Conservation (phyloP, 23 red algal genomes). For the Porphyridium purpureum region DNA sequence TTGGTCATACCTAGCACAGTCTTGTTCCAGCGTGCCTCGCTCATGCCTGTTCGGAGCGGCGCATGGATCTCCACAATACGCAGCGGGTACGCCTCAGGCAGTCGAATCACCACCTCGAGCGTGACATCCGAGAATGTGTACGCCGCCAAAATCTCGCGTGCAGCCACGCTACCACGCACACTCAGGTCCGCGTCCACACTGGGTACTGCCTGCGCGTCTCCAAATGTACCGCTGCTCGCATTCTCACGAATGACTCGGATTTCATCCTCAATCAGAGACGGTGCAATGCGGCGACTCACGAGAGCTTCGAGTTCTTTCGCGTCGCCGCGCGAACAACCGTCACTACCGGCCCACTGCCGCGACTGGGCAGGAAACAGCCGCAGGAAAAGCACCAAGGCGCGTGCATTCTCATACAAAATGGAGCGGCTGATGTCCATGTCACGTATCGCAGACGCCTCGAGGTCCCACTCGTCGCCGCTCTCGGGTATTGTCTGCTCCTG, state of each 20-base stretch:
- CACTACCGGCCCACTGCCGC: slow-evolving; percentile 19
- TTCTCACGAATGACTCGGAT: slow-evolving; percentile 31
- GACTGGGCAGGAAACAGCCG: slow-evolving; percentile 66
- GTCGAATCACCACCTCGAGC: slow-evolving; percentile 45
- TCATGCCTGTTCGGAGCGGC: slow-evolving; percentile 34
- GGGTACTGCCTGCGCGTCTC: slow-evolving; percentile 2
- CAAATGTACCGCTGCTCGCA: slow-evolving; percentile 22
- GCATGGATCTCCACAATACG: slow-evolving; percentile 40
- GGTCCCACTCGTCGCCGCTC: too few relatives aligned
- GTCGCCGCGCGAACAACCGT: slow-evolving; percentile 13
- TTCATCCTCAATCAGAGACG: slow-evolving; percentile 49
- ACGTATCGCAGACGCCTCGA: too few relatives aligned
- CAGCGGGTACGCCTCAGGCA: slow-evolving; percentile 77
- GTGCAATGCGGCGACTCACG: slow-evolving; percentile 29
- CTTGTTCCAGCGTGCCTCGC: slow-evolving; percentile 40
- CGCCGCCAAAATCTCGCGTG: slow-evolving; percentile 48
- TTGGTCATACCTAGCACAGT: slow-evolving; percentile 53
- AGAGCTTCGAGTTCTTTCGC: slow-evolving; percentile 32
- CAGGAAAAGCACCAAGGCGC: slow-evolving; percentile 54
- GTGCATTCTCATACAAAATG: too few relatives aligned
- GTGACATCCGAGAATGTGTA: slow-evolving; percentile 66
- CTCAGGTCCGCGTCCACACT: slow-evolving; percentile 21
- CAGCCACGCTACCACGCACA: slow-evolving; percentile 24
- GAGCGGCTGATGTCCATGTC: too few relatives aligned
- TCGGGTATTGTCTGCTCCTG: too few relatives aligned